phyloP scores from a whole-genome alignment of 441 rosid genomes.

The Euphorbia neoarborescens region DNA sequence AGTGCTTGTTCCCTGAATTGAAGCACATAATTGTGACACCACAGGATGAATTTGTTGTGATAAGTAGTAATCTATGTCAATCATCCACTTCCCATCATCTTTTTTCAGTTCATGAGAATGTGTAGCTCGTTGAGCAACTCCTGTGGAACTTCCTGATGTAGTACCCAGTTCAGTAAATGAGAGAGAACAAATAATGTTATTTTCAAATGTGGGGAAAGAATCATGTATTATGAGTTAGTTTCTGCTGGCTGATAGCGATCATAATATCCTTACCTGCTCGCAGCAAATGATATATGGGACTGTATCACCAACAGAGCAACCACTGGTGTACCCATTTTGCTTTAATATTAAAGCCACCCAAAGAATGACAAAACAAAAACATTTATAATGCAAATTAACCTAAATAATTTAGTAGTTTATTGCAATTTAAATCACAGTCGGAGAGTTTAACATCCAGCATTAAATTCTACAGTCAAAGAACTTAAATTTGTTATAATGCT shows the following conservation, averaged over 20 bases:
- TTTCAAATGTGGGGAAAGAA: conserved; percentile 7
- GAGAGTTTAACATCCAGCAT: too few species aligned
- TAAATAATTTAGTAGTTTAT: too few species aligned
- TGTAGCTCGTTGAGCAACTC: conserved; percentile 89
- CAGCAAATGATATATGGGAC: conserved; percentile 86
- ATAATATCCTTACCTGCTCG: conserved; percentile 59
- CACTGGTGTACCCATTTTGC: conserved; percentile 72
- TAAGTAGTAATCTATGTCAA: conserved; percentile 89
- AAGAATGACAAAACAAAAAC: conserved; percentile 23
- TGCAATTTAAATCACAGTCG: too few species aligned
- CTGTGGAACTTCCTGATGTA: conserved; percentile 47
- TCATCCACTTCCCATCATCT: conserved; percentile 76
- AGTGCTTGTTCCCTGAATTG: conserved; percentile 94
- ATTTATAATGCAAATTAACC: too few species aligned
- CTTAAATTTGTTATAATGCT: too few species aligned
- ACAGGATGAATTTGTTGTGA: conserved; percentile 99
- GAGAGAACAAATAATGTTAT: conserved; percentile 6
- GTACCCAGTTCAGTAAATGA: conserved; percentile 44
- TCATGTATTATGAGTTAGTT: neutral
- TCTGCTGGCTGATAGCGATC: conserved; percentile 6
- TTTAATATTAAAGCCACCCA: conserved; percentile 90
- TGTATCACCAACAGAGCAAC: conserved; percentile 82
- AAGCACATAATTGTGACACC: conserved; percentile 84
- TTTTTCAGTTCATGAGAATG: conserved; percentile 90
- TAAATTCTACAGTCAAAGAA: too few species aligned